These are phyloP conservation scores for Volvox reticuliferus DNA, from an alignment of 139 green algal genomes.

Conservation along the genomic window DNA sequence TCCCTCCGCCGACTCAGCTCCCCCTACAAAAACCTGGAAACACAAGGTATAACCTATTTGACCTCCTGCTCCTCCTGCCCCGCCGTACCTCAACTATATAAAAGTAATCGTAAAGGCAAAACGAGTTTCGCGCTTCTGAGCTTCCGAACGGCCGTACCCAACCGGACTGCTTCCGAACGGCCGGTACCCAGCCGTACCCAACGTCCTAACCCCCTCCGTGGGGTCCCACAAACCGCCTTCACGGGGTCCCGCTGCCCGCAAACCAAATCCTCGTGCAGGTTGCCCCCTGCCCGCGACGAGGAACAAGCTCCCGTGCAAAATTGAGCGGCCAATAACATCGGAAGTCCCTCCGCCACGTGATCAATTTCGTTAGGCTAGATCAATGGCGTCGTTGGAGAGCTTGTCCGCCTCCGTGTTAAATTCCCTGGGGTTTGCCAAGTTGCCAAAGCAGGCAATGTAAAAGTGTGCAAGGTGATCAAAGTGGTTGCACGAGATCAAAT, in stretches of 20 bases:
- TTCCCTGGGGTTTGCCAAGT: neutral
- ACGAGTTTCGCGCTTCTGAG: too few species aligned
- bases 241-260: neutral
- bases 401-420: slow-evolving; percentile 34
- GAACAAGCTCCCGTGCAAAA: neutral
- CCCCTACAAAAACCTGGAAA: too few species aligned
- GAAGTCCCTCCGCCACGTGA: neutral
- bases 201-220: neutral
- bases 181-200: too few species aligned
- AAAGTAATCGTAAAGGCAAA: too few species aligned
- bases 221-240: neutral
- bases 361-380: neutral
- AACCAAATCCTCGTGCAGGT: too few species aligned
- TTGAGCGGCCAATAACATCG: neutral
- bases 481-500: too few species aligned
- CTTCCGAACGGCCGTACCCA: too few species aligned
- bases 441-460: neutral
- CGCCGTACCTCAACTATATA: too few species aligned
- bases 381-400: slow-evolving; percentile 40
- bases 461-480: neutral
- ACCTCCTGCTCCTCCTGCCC: too few species aligned
- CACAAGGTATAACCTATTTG: too few species aligned
- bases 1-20: too few species aligned
- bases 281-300: neutral
- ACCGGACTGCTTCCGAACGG: too few species aligned